These are phyloP conservation scores for Exophiala aquamarina DNA, from an alignment of 2,329 filamentous ascomycete species.

Conservation along the genomic window DNA sequence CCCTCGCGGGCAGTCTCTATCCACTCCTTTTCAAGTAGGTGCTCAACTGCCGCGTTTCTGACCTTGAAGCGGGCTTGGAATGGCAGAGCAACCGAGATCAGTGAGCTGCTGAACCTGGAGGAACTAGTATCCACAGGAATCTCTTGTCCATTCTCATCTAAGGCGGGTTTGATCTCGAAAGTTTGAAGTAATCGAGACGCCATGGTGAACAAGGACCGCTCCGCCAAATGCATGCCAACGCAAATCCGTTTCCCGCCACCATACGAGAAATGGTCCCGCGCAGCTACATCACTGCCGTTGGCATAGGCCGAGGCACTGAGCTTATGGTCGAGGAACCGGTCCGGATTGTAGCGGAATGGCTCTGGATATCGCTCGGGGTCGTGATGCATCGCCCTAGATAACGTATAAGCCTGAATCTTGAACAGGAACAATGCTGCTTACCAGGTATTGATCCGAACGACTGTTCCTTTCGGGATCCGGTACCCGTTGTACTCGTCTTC, in stretches of 20 bases:
- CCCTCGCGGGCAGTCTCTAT: too few relatives aligned
- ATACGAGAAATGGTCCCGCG: conserved; percentile 41
- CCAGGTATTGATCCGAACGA: conserved; percentile 40
- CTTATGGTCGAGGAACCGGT: conserved; percentile 52
- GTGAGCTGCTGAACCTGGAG: too few relatives aligned
- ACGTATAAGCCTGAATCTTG: too few relatives aligned
- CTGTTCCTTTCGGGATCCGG: conserved; percentile 40
- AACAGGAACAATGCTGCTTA: too few relatives aligned
- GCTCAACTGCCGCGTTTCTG: too few relatives aligned
- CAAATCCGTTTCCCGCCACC: conserved; percentile 52
- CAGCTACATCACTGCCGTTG: conserved; percentile 53
- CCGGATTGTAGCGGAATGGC: conserved; percentile 52
- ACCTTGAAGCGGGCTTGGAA: too few relatives aligned
- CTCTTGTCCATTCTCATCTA: neutral
- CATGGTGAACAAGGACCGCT: conserved; percentile 22
- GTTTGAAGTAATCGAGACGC: conserved; percentile 32
- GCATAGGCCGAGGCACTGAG: conserved; percentile 47
- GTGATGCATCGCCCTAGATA: neutral
- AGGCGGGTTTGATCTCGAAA: conserved; percentile 26
- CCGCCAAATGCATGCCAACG: conserved; percentile 27
- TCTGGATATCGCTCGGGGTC: conserved; percentile 36
- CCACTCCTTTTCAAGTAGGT: too few relatives aligned
- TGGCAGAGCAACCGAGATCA: too few relatives aligned
- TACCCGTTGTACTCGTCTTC: conserved; percentile 17
- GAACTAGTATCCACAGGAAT: conserved; percentile 9